Evolutionary conservation across 805 yeast genomes (phyloP).

Genomic region (Candida piceae): DNA sequence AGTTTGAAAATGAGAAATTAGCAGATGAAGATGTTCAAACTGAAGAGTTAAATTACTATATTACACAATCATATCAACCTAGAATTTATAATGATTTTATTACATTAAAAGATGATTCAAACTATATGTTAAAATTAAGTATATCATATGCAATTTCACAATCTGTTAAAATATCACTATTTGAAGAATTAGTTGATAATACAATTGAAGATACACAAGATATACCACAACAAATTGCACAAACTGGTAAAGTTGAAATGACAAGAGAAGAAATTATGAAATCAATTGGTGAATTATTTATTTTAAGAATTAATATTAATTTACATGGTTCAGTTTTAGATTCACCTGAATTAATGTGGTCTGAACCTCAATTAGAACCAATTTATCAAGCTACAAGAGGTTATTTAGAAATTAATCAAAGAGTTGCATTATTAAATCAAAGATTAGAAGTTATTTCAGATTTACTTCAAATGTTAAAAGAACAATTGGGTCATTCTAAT

Average conservation of each 20-base stretch:
- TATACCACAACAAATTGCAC: constrained; percentile 93
- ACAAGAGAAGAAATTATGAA: constrained; percentile 93
- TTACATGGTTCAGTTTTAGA: constrained; percentile 86
- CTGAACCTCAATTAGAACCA: constrained; percentile 96
- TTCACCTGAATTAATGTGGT: constrained; percentile 98
- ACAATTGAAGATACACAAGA: constrained; percentile 97
- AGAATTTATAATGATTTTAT: constrained; percentile 93
- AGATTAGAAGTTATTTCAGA: constrained; percentile 92
- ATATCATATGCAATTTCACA: constrained; percentile 96
- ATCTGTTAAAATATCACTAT: constrained; percentile 88
- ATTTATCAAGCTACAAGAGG: constrained; percentile 97
- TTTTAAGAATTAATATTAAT: constrained; percentile 75
- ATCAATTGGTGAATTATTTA: constrained; percentile 92
- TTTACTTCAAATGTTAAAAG: constrained; percentile 91
- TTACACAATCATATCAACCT: constrained; percentile 92
- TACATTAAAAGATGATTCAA: constrained; percentile 81
- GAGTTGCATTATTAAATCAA: constrained; percentile 86
- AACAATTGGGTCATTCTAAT: constrained; percentile 92
- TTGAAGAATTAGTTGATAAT: constrained; percentile 93
- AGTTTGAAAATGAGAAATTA: constrained; percentile 85
- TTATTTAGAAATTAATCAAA: constrained; percentile 88
- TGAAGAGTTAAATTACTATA: constrained; percentile 92
- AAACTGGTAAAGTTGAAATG: constrained; percentile 93
- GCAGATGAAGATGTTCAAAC: constrained; percentile 89
- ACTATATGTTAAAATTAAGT: constrained; percentile 87